Evolutionary conservation across 805 yeast genomes (phyloP).

Genomic region (Sungouiella thailandica): DNA sequence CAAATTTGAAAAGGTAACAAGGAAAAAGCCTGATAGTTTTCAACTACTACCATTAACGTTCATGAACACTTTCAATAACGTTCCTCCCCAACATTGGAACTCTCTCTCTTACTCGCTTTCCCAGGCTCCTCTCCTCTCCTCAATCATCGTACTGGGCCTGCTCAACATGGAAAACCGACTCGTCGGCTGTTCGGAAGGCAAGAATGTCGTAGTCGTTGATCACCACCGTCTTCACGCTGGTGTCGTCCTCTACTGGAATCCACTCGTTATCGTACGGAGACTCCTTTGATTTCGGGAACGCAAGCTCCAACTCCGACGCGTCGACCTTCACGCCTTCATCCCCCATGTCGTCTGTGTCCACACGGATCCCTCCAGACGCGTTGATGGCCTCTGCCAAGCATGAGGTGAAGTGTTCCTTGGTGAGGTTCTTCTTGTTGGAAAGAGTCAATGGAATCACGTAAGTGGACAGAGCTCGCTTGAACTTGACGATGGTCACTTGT

Average conservation of each 20-base stretch:
- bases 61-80: no score
- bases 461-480: conserved; percentile 29
- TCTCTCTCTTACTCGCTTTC: no score
- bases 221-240: conserved; percentile 21
- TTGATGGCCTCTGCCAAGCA: conserved; percentile 36
- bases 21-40: no score
- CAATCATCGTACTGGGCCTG: conserved; percentile 7
- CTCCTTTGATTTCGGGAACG: conserved; percentile 36
- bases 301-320: conserved; percentile 29
- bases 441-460: conserved; percentile 26
- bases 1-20: no score
- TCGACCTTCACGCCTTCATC: conserved; percentile 11
- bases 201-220: conserved; percentile 39
- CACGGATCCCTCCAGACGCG: conserved; percentile 44
- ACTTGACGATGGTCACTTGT: conserved; percentile 27
- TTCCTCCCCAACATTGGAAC: no score
- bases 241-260: conserved; percentile 27
- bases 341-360: conserved; percentile 19
- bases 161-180: conserved; percentile 29
- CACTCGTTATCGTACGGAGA: conserved; percentile 32
- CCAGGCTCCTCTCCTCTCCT: background rate
- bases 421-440: conserved; percentile 11
- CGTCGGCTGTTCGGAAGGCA: conserved; percentile 36
- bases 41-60: no score
- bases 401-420: conserved; percentile 16